Percentiles rank a stretch among this genome's conserved stretches.
Evolutionary conservation across 75 land plant species (phyloP).

Genomic region (Azolla pinnata): DNA sequence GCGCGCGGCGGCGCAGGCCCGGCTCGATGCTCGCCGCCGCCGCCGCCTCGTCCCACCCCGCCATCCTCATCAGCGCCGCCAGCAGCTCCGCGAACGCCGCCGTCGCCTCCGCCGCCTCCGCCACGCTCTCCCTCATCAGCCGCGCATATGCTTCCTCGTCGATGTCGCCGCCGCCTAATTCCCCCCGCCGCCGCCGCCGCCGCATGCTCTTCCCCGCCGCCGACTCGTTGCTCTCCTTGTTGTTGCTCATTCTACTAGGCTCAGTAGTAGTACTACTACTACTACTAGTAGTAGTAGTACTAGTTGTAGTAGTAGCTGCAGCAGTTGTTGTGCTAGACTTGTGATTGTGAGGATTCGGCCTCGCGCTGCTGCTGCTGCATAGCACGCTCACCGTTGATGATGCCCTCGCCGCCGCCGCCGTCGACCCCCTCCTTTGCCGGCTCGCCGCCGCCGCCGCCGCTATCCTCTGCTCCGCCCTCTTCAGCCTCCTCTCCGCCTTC

Average conservation of each 20-base stretch:
- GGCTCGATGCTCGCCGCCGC: constrained; percentile 53
- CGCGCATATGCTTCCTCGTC: not conserved
- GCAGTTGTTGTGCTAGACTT: too few relatives aligned
- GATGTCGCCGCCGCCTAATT: constrained; percentile 5
- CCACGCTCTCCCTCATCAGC: constrained; percentile 8
- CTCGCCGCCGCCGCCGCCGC: constrained; percentile 7
- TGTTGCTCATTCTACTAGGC: too few relatives aligned
- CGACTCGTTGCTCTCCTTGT: constrained; percentile 11
- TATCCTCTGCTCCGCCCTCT: constrained; percentile 11
- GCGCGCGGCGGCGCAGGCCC: constrained; percentile 31
- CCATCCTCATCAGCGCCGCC: constrained; percentile 46
- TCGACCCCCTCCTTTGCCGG: too few relatives aligned
- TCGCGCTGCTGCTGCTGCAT: too few relatives aligned
- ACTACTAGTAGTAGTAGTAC: too few relatives aligned
- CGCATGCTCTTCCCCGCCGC: constrained; percentile 15
- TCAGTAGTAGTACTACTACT: too few relatives aligned
- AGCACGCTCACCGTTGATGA: too few relatives aligned
- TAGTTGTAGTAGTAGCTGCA: too few relatives aligned
- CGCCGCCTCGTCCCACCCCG: constrained; percentile 56
- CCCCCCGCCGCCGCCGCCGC: constrained; percentile 2
- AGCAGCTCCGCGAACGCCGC: constrained; percentile 37
- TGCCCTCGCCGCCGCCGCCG: too few relatives aligned
- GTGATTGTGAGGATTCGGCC: too few relatives aligned
- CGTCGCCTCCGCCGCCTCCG: constrained; percentile 27
- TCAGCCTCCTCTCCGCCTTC: constrained; percentile 13